Conservation (phyloP, 306 rosid genomes). For the Citrullus colocynthis region DNA sequence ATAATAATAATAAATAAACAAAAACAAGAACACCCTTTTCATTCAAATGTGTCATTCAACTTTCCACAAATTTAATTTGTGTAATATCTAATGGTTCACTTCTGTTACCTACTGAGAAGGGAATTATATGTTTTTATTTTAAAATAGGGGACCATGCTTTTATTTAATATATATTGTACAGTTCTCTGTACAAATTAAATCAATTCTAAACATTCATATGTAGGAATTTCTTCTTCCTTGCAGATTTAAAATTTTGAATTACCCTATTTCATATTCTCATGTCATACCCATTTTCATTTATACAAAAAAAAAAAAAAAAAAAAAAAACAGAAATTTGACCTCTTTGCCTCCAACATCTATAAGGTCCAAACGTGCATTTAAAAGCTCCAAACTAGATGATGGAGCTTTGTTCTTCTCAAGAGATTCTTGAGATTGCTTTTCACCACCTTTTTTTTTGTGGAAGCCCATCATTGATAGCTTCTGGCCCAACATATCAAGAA, state of each 20-base stretch:
- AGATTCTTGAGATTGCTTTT: too few relatives aligned
- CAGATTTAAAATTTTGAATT: background rate
- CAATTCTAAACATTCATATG: background rate
- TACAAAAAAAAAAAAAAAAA: background rate
- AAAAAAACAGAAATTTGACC: too few relatives aligned
- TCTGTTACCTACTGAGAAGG: background rate
- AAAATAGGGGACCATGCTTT: background rate
- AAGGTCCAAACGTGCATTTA: too few relatives aligned
- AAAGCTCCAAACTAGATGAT: too few relatives aligned
- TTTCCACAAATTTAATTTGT: background rate
- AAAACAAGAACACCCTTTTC: background rate
- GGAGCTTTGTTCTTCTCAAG: too few relatives aligned
- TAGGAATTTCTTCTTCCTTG: background rate
- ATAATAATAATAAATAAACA: too few relatives aligned
- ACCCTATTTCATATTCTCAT: background rate
- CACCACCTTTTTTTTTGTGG: too few relatives aligned
- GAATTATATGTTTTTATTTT: background rate
- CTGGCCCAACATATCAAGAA: too few relatives aligned
- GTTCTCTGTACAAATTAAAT: background rate
- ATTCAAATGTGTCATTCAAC: background rate
- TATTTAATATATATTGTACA: background rate
- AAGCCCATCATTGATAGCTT: too few relatives aligned
- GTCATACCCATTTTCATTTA: background rate
- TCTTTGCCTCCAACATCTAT: too few relatives aligned
- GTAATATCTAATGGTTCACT: background rate